phyloP scores from a whole-genome alignment of 1,284 basidiomycete genomes.

The Malassezia caprae region DNA sequence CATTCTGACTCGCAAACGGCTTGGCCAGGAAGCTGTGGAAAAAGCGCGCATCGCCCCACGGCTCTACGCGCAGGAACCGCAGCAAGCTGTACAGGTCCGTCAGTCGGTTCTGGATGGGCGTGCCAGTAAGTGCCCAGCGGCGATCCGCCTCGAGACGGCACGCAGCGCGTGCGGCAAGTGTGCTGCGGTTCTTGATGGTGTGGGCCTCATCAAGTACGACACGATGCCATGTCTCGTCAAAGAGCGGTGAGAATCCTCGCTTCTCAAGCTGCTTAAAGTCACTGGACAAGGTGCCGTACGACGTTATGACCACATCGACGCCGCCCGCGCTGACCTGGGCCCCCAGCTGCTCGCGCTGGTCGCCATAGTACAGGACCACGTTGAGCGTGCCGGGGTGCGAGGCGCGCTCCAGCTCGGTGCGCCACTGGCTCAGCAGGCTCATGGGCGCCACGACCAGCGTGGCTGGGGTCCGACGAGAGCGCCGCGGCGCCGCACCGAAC shows the following conservation, averaged over 20 bases:
- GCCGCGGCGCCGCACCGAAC: conserved; percentile 21
- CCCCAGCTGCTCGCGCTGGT: conserved; percentile 66
- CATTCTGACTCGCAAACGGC: conserved; percentile 40
- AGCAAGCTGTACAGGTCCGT: conserved; percentile 66
- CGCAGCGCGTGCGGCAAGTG: conserved; percentile 79
- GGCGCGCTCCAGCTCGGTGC: conserved; percentile 64
- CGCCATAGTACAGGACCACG: conserved; percentile 63
- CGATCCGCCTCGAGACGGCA: conserved; percentile 69
- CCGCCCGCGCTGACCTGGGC: conserved; percentile 53
- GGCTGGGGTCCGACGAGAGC: conserved; percentile 43
- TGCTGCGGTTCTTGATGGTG: conserved; percentile 81
- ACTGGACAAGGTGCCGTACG: conserved; percentile 58
- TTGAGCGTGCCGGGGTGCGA: conserved; percentile 55
- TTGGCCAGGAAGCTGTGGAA: conserved; percentile 46
- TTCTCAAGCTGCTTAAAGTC: conserved; percentile 34
- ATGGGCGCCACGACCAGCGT: conserved; percentile 90
- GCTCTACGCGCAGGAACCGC: conserved; percentile 70
- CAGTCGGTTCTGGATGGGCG: conserved; percentile 82
- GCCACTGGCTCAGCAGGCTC: conserved; percentile 81
- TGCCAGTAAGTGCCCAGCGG: conserved; percentile 86
- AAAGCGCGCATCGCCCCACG: conserved; percentile 57
- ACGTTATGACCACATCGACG: conserved; percentile 70
- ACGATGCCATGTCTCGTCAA: conserved; percentile 39
- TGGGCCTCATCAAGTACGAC: conserved; percentile 70
- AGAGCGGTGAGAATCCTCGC: conserved; percentile 26